Evolutionary conservation across 352 stramenopile genomes (phyloP).

Genomic region (Hyaloperonospora brassicae): DNA sequence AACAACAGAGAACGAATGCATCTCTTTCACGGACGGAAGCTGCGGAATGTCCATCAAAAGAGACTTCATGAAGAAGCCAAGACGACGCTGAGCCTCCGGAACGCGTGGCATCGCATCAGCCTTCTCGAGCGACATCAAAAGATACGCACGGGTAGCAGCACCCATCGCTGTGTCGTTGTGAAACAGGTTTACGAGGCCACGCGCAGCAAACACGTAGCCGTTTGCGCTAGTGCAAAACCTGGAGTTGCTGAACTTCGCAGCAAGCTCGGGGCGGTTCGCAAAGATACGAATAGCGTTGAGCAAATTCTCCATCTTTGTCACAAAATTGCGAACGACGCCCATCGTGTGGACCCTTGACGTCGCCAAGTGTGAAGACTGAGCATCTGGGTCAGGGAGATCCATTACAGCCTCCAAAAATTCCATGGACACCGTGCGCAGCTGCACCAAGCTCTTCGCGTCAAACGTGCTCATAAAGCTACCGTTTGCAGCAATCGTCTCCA

Average conservation of each 20-base stretch:
- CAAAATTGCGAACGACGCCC: constrained; percentile 66
- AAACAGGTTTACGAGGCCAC: constrained; percentile 71
- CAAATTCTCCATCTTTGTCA: constrained; percentile 64
- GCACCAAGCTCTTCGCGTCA: constrained; percentile 40
- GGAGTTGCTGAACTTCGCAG: constrained; percentile 55
- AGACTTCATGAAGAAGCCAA: constrained; percentile 79
- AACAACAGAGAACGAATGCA: constrained; percentile 77
- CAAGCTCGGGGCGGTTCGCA: constrained; percentile 43
- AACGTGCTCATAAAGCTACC: constrained; percentile 65
- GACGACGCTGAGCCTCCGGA: constrained; percentile 59
- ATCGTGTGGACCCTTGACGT: constrained; percentile 60
- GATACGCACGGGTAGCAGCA: constrained; percentile 57
- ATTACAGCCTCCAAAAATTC: constrained; percentile 70
- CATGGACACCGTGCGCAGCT: constrained; percentile 49
- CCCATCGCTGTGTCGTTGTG: constrained; percentile 70
- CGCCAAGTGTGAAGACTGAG: constrained; percentile 39
- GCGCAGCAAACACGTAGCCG: constrained; percentile 67
- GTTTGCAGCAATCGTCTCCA: constrained; percentile 51
- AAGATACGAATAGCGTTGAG: constrained; percentile 54
- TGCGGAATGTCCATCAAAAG: constrained; percentile 75
- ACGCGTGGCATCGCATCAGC: constrained; percentile 62
- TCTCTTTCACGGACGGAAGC: constrained; percentile 62
- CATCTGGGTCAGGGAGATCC: constrained; percentile 57
- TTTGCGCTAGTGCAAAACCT: constrained; percentile 75
- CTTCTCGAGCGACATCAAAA: constrained; percentile 66